Conservation (phyloP, 495 filamentous ascomycete species). For the Tricharina praecox region DNA sequence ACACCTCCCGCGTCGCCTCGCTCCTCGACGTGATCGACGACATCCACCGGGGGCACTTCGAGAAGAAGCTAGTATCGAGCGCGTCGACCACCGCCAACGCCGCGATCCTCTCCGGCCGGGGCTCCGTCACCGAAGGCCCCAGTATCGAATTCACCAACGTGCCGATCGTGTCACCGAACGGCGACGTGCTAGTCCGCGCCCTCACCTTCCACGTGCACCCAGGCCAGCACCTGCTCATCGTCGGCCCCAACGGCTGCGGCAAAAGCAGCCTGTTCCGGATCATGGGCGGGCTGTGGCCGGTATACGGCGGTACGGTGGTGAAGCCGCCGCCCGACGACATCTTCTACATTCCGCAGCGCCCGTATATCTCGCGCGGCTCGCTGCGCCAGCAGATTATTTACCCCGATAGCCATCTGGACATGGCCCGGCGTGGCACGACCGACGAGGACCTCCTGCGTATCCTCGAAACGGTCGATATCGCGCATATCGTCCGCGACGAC, state of each 20-base stretch:
- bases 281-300: conserved; percentile 93
- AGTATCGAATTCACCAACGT: conserved; percentile 80
- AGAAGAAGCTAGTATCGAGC: conserved; percentile 89
- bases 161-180: conserved; percentile 94
- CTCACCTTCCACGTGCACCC: conserved; percentile 73
- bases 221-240: conserved; percentile 81
- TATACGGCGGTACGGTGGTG: conserved; percentile 81
- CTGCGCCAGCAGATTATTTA: conserved; percentile 94
- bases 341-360: conserved; percentile 95
- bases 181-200: conserved; percentile 68
- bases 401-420: conserved; percentile 72
- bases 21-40: conserved; percentile 91
- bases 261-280: conserved; percentile 94
- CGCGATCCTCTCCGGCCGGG: conserved; percentile 61
- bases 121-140: conserved; percentile 54
- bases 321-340: conserved; percentile 82
- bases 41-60: conserved; percentile 68
- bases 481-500: conserved; percentile 60
- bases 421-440: conserved; percentile 67
- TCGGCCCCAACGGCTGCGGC: conserved; percentile 92
- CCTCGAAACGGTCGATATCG: conserved; percentile 62
- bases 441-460: conserved; percentile 66
- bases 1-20: conserved; percentile 78
- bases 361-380: conserved; percentile 75
- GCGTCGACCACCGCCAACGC: conserved; percentile 61